These are phyloP conservation scores for Cytidiella melzeri DNA, from an alignment of 768 basidiomycete species.

Conservation along the genomic window DNA sequence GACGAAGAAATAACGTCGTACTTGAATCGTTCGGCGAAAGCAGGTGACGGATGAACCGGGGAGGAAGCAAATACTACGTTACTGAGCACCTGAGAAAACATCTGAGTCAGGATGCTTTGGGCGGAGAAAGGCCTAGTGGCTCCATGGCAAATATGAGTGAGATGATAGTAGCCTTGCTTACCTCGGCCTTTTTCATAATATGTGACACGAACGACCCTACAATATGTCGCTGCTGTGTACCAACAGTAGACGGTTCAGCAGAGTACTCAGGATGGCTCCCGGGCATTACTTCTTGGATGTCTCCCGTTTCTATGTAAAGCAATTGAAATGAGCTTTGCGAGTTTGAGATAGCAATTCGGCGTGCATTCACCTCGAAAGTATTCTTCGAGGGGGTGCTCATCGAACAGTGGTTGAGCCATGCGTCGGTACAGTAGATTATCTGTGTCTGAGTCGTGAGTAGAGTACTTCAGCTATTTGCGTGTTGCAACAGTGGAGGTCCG, in stretches of 20 bases:
- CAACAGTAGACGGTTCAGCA: conserved; percentile 29
- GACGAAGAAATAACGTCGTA: conserved; percentile 80
- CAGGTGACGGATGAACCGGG: conserved; percentile 21
- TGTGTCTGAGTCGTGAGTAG: background rate
- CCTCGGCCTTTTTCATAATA: conserved; percentile 13
- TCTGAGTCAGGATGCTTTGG: background rate
- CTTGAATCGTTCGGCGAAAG: conserved; percentile 76
- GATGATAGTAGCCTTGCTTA: conserved; percentile 9
- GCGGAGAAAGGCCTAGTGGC: background rate
- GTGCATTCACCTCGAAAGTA: conserved; percentile 56
- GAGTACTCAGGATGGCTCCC: conserved; percentile 39
- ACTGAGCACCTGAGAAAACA: conserved; percentile 11
- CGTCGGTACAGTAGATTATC: background rate
- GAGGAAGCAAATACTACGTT: conserved; percentile 9
- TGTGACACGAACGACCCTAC: conserved; percentile 11
- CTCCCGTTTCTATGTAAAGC: conserved; percentile 48
- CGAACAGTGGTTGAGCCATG: conserved; percentile 77
- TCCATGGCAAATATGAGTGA: background rate
- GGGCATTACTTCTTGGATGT: conserved; percentile 50
- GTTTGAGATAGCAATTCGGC: conserved; percentile 7
- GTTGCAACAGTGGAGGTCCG: background rate
- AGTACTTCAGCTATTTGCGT: background rate
- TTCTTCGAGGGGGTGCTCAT: conserved; percentile 69
- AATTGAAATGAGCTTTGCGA: background rate
- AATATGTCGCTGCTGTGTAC: conserved; percentile 7